phyloP scores from a whole-genome alignment of 768 basidiomycete species.

The Plicaturopsis crispa region DNA sequence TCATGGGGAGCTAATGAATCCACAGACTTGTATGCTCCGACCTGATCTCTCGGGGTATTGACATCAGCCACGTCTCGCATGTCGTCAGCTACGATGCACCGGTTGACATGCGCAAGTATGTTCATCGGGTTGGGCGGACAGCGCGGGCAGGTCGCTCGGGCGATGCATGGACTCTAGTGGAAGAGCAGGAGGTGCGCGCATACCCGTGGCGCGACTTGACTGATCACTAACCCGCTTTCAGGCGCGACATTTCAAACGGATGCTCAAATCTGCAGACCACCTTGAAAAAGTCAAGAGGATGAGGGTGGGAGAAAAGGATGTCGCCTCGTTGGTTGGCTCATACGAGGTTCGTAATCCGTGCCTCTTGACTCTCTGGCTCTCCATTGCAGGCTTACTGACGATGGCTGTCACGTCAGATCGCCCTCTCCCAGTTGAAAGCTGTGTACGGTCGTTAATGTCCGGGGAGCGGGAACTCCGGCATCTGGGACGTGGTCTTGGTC shows the following conservation, averaged over 20 bases:
- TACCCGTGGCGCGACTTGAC: background rate
- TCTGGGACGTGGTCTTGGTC: too few species aligned
- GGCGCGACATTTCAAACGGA: slow-evolving; percentile 84
- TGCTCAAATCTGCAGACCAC: slow-evolving; percentile 70
- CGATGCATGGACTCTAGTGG: slow-evolving; percentile 91
- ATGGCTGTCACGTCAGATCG: too few species aligned
- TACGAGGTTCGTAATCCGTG: slow-evolving; percentile 54
- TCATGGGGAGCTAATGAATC: slow-evolving; percentile 3
- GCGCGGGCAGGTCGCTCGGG: slow-evolving; percentile 88
- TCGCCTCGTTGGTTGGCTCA: slow-evolving; percentile 41
- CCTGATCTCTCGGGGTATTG: slow-evolving; percentile 91
- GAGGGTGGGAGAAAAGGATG: slow-evolving; percentile 53
- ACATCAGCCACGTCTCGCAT: slow-evolving; percentile 86
- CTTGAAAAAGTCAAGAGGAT: slow-evolving; percentile 61
- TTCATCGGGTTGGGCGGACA: slow-evolving; percentile 94
- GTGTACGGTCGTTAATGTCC: too few species aligned
- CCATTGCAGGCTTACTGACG: too few species aligned
- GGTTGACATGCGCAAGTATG: slow-evolving; percentile 97
- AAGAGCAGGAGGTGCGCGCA: slow-evolving; percentile 75
- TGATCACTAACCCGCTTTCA: slow-evolving; percentile 18
- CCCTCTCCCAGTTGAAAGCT: too few species aligned
- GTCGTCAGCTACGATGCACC: slow-evolving; percentile 95
- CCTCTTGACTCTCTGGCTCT: too few species aligned
- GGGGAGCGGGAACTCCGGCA: too few species aligned
- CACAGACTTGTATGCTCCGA: slow-evolving; percentile 91